Percentiles rank a stretch among this genome's conserved stretches.
These are phyloP conservation scores for Nemania sp. DNA, from an alignment of 2,329 filamentous ascomycete species.

Conservation along the genomic window DNA sequence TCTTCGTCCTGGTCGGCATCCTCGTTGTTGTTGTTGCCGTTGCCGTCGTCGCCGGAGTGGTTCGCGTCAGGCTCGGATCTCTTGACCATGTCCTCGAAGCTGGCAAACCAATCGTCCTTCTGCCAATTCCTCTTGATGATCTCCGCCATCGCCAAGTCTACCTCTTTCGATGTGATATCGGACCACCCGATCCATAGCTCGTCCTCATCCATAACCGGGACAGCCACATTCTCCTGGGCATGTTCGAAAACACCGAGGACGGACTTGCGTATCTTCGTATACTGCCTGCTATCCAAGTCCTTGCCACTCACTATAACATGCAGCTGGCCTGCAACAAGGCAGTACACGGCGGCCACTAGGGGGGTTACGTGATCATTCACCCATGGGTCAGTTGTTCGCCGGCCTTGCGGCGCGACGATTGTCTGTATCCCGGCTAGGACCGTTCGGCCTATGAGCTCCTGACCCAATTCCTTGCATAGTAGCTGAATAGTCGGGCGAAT, in stretches of 20 bases:
- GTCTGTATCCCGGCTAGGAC: constrained; percentile 74
- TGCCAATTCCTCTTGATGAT: constrained; percentile 63
- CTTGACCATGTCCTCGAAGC: constrained; percentile 59
- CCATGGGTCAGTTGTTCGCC: constrained; percentile 54
- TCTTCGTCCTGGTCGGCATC: constrained; percentile 21
- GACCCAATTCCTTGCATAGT: constrained; percentile 65
- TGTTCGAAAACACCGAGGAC: constrained; percentile 50
- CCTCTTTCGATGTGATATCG: constrained; percentile 54
- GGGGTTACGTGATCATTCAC: constrained; percentile 54
- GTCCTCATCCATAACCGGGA: constrained; percentile 49
- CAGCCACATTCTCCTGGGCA: constrained; percentile 47
- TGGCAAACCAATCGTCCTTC: constrained; percentile 65
- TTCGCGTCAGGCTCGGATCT: constrained; percentile 32
- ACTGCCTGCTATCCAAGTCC: constrained; percentile 49
- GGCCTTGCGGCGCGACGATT: constrained; percentile 51
- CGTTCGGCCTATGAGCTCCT: constrained; percentile 68
- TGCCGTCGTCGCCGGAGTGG: constrained; percentile 41
- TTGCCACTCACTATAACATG: constrained; percentile 46
- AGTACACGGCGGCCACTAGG: constrained; percentile 63
- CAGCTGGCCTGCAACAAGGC: constrained; percentile 61
- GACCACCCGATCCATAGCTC: constrained; percentile 60
- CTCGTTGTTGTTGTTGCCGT: constrained; percentile 41
- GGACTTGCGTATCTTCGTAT: constrained; percentile 51
- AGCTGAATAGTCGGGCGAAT: constrained; percentile 69
- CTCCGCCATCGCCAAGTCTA: constrained; percentile 65